These are phyloP conservation scores for Aspergillus thermomutatus DNA, from an alignment of 2,329 filamentous ascomycete species.

Conservation along the genomic window DNA sequence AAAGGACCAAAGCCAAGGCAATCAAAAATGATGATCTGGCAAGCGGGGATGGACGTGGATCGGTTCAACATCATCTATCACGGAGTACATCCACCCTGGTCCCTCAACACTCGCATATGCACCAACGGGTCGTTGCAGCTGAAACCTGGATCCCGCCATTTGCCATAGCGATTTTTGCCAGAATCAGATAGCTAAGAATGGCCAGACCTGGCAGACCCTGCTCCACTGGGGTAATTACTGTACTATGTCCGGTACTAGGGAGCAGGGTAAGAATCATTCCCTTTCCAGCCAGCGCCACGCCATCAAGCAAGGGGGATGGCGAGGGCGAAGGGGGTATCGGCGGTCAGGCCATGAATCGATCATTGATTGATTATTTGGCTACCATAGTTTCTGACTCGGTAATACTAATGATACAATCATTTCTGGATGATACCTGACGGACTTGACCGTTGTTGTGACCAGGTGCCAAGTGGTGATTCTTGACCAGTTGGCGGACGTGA, in stretches of 20 bases:
- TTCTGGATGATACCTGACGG: no score
- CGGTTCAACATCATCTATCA: no score
- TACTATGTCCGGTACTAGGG: no score
- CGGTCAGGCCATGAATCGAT: not conserved
- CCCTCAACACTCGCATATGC: slow-evolving; percentile 19
- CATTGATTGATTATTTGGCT: not conserved
- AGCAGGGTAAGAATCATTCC: no score
- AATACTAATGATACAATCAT: no score
- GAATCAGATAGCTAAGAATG: no score
- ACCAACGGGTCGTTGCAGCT: slow-evolving; percentile 23
- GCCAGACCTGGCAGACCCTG: not conserved
- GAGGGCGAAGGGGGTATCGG: not conserved
- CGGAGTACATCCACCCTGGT: slow-evolving; percentile 5
- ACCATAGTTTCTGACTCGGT: no score
- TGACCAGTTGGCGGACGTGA: no score
- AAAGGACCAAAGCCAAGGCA: not conserved
- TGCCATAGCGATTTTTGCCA: no score
- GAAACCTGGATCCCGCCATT: slow-evolving; percentile 14
- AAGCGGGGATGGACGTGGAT: not conserved
- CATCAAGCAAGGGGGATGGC: not conserved
- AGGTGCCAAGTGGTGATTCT: no score
- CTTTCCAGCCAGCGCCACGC: not conserved
- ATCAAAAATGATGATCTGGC: not conserved
- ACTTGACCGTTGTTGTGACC: no score
- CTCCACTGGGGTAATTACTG: slow-evolving; percentile 1